Conservation (phyloP, 805 yeast genomes). For the Ogataea glucozyma region DNA sequence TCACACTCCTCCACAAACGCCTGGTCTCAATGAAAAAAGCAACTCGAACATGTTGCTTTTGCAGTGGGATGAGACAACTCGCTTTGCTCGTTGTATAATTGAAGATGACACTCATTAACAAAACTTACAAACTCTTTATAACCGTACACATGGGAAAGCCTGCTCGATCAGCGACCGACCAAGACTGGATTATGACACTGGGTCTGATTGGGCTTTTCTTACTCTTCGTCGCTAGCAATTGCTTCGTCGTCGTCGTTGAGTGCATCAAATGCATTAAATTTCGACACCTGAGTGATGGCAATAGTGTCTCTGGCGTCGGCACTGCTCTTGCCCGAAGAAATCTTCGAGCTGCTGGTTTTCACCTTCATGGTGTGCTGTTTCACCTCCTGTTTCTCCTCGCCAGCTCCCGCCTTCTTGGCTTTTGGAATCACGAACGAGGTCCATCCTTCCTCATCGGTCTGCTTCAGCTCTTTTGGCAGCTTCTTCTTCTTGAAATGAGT, state of each 20-base stretch:
- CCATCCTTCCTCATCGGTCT: constrained; percentile 83
- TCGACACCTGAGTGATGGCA: constrained; percentile 63
- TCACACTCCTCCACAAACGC: too few relatives aligned
- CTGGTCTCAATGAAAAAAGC: too few relatives aligned
- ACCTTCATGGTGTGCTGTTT: constrained; percentile 54
- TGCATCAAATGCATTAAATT: constrained; percentile 82
- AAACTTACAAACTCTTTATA: constrained; percentile 9
- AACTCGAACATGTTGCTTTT: too few relatives aligned
- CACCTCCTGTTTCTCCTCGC: constrained; percentile 46
- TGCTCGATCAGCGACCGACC: too few relatives aligned
- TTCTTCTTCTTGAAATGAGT: constrained; percentile 50
- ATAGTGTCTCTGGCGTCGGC: constrained; percentile 69
- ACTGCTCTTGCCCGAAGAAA: constrained; percentile 66
- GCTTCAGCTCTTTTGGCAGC: constrained; percentile 46
- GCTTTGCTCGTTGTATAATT: constrained; percentile 1
- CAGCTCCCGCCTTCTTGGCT: constrained; percentile 46
- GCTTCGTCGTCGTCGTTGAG: constrained; percentile 55
- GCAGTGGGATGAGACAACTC: constrained; percentile 6
- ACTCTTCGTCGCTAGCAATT: constrained; percentile 28
- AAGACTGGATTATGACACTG: too few relatives aligned
- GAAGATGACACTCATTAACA: constrained; percentile 16
- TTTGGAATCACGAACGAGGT: constrained; percentile 57
- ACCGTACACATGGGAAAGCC: constrained; percentile 14
- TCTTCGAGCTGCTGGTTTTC: constrained; percentile 72
- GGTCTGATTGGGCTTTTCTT: too few relatives aligned